Evolutionary conservation across 2,329 filamentous ascomycete genomes (phyloP).

Genomic region (Diaporthe vexans): DNA sequence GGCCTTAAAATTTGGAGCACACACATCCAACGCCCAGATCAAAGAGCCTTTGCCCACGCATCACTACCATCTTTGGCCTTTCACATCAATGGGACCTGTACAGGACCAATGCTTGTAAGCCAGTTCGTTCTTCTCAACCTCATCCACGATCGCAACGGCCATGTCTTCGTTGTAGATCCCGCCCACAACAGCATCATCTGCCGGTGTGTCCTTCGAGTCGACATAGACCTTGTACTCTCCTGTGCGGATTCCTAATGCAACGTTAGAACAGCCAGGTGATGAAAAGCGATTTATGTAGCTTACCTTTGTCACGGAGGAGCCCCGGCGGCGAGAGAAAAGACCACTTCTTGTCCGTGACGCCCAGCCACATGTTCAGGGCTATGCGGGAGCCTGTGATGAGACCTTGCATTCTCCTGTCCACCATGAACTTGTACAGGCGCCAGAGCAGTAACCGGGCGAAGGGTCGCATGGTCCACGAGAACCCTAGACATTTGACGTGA

Average conservation of each 20-base stretch:
- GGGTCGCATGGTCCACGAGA: neutral
- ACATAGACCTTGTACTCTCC: neutral
- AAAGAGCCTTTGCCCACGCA: no score
- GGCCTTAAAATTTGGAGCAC: neutral
- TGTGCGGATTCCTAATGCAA: neutral
- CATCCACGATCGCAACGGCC: neutral
- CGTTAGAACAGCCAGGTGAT: neutral
- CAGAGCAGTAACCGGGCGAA: neutral
- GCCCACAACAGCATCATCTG: neutral
- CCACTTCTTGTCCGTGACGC: conserved; percentile 4
- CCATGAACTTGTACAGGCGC: neutral
- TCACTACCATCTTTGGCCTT: neutral
- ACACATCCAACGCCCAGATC: no score
- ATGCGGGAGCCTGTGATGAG: neutral
- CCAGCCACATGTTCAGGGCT: conserved; percentile 10
- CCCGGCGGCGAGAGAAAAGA: neutral
- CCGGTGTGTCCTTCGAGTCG: neutral
- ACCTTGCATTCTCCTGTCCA: neutral
- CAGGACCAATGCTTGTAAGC: conserved; percentile 4
- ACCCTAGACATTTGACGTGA: neutral
- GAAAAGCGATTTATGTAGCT: neutral
- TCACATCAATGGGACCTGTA: neutral
- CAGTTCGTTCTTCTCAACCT: conserved; percentile 8
- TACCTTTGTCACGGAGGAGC: neutral
- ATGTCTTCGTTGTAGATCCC: conserved; percentile 5